A percentile compares a stretch with the other conserved stretches of the same genome.
phyloP scores from a whole-genome alignment of 768 basidiomycete species.

The Kwoniella dendrophila region DNA sequence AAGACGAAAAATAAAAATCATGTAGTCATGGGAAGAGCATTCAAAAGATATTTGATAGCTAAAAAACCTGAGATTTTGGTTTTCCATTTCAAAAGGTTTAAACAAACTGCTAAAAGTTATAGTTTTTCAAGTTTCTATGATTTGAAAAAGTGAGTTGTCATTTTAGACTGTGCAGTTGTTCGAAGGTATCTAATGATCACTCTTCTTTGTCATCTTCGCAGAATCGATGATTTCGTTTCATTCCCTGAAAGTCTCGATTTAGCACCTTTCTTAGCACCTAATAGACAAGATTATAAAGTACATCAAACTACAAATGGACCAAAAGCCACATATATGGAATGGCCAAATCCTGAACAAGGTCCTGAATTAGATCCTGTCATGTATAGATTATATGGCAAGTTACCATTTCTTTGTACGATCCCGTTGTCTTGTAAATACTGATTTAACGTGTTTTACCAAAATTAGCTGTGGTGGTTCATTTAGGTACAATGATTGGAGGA shows the following conservation, averaged over 20 bases:
- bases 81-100: slow-evolving; percentile 91
- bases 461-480: slow-evolving; percentile 54
- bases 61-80: slow-evolving; percentile 77
- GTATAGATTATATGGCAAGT: slow-evolving; percentile 54
- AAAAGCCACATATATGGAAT: slow-evolving; percentile 51
- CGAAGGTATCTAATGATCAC: neutral
- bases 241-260: slow-evolving; percentile 88
- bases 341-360: slow-evolving; percentile 47
- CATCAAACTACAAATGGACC: slow-evolving; percentile 40
- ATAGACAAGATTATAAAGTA: slow-evolving; percentile 54
- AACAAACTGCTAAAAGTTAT: slow-evolving; percentile 68
- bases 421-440: too few relatives aligned
- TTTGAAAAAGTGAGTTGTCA: slow-evolving; percentile 55
- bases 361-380: slow-evolving; percentile 48
- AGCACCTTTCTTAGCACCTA: slow-evolving; percentile 81
- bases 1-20: slow-evolving; percentile 59
- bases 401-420: too few relatives aligned
- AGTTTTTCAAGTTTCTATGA: slow-evolving; percentile 54
- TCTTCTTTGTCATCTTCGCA: slow-evolving; percentile 55
- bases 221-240: slow-evolving; percentile 82
- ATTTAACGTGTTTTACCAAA: neutral
- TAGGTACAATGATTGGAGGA: slow-evolving; percentile 67
- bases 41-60: slow-evolving; percentile 92
- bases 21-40: slow-evolving; percentile 76
- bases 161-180: neutral